These are phyloP conservation scores for Jacaranda mimosifolia DNA, from an alignment of 257 asterid genomes.

Conservation along the genomic window DNA sequence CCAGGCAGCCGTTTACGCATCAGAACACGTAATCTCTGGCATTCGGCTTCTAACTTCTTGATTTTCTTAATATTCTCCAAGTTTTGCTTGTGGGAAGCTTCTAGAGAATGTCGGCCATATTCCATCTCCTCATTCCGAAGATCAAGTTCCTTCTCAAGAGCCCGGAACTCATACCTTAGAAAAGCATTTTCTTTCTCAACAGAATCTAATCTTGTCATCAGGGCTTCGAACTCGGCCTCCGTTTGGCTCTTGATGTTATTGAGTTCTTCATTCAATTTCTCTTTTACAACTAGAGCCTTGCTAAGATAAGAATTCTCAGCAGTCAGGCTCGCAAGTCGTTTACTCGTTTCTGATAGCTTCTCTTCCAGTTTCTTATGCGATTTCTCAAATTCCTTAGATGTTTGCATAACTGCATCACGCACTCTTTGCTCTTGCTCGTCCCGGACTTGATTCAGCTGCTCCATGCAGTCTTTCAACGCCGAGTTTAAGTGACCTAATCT, in stretches of 20 bases:
- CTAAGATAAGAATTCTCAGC: conserved; percentile 69
- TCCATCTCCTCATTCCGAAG: conserved; percentile 67
- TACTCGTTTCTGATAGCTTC: conserved; percentile 53
- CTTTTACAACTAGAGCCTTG: conserved; percentile 67
- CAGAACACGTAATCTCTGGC: conserved; percentile 76
- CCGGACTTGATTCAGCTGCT: conserved; percentile 57
- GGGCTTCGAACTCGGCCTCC: conserved; percentile 67
- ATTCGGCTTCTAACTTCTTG: conserved; percentile 80
- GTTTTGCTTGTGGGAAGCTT: conserved; percentile 57
- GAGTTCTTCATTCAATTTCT: conserved; percentile 64
- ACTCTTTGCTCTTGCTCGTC: conserved; percentile 59
- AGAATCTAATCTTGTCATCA: conserved; percentile 73
- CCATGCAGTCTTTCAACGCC: conserved; percentile 73
- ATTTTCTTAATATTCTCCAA: conserved; percentile 68
- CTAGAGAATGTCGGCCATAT: conserved; percentile 53
- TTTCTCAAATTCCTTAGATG: conserved; percentile 58
- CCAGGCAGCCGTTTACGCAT: conserved; percentile 67
- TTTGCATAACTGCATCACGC: conserved; percentile 49
- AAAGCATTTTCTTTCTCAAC: conserved; percentile 85
- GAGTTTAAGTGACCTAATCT: conserved; percentile 60
- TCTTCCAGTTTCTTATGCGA: conserved; percentile 59
- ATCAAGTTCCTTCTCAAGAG: conserved; percentile 75
- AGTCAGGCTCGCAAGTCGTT: conserved; percentile 54
- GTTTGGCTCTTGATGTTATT: conserved; percentile 49
- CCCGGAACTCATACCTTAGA: conserved; percentile 69